Percentiles rank a stretch among this genome's conserved stretches.
Evolutionary conservation across 306 rosid species (phyloP).

Genomic region (Ochetophila trinervis): DNA sequence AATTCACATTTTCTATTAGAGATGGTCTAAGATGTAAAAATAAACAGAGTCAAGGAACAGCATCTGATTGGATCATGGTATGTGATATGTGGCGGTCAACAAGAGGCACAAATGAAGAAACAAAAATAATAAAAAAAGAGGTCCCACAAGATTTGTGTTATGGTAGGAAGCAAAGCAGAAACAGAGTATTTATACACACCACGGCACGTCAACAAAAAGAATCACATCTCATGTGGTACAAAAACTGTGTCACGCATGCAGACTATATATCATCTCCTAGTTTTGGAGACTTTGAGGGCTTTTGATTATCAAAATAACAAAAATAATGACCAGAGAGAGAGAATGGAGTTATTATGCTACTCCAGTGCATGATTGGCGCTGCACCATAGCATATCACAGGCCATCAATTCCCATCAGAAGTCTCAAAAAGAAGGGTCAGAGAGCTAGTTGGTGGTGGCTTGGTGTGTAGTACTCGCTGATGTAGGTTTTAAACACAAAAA

Average conservation of each 20-base stretch:
- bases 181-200: conserved; percentile 8
- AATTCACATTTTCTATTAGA: not conserved
- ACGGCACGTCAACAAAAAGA: conserved; percentile 45
- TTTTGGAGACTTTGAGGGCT: not conserved
- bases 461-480: not conserved
- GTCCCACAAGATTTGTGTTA: not conserved
- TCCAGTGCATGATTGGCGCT: not conserved
- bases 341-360: not conserved
- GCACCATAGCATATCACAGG: conserved; percentile 10
- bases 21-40: not conserved
- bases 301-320: not conserved
- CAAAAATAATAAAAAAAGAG: not conserved
- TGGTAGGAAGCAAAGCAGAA: too few relatives aligned
- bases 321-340: not conserved
- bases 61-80: not conserved
- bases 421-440: not conserved
- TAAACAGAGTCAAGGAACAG: not conserved
- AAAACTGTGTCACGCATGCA: conserved; percentile 5
- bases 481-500: conserved; percentile 16
- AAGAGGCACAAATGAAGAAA: not conserved
- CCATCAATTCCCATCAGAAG: not conserved
- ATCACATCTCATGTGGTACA: not conserved
- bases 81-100: not conserved
- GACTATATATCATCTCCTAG: conserved; percentile 3
- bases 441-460: too few relatives aligned